Base-by-base conservation (phyloP, 495 filamentous ascomycete species). In the Aspergillus diversus region DNA sequence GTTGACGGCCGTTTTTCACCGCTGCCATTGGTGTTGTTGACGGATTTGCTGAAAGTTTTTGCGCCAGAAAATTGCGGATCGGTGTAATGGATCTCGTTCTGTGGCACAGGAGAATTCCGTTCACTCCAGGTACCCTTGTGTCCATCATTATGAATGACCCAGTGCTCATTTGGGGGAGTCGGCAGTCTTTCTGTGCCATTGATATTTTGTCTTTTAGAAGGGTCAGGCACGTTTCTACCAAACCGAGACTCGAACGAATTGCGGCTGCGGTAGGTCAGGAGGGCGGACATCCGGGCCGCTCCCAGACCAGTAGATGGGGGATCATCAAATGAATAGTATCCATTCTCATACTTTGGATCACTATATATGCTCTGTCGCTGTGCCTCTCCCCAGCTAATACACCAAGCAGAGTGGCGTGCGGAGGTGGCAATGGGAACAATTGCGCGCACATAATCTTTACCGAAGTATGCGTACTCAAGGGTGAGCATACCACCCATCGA, bases 401-500 rank as follows among this genome's bases (percentile, higher is more conserved):
- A 92, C 95, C 95, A 99, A n/a, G 95, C 95, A 63, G 93, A 97
- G 71, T 98, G 95, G 11, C 92, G 86, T 55, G 92, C 91, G 5
- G 94, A 97, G 17, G 95, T 98, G 32, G 95, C 95, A 66, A 99
- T 96, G 4, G 95, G 92, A 33, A 98, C 90, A 71, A 99, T 91
- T 47, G 87, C 85, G 37, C 90, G 89, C 33, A 99, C 93, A 69
- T 97, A 97, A 66, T 96, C 91, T 72, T 90, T 90, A 61, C 95
- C 95, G 70, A 97, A 92, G 77, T 96, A 99, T 51, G 95, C 91
- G 83, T 96, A 99, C 75, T 99, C 95, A 17, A 99, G 82, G 0
- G 94, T 92, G 51, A 97, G 86, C 95, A 97, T 97, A 64, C 95
- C 95, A 55, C 95, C 95, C 87, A 99, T 97, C 12, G 95, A 98